Percentiles rank a stretch among this genome's conserved stretches.
phyloP scores from a whole-genome alignment of 257 asterid genomes.

The Gardenia jasminoides region DNA sequence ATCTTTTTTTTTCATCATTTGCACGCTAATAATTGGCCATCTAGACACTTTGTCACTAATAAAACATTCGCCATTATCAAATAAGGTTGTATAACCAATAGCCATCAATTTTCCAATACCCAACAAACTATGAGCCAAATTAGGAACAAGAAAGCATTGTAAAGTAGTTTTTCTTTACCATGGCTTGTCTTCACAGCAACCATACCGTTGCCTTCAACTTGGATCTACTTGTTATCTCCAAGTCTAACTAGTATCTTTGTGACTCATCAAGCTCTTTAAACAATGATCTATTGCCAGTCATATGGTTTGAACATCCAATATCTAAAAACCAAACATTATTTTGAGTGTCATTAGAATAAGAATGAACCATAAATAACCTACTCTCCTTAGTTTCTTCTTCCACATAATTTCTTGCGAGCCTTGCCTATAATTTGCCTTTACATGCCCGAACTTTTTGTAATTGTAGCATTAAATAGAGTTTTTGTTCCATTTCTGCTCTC shows the following conservation, averaged over 20 bases:
- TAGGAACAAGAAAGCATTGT: constrained; percentile 17
- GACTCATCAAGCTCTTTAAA: neutral
- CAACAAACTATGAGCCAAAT: constrained; percentile 12
- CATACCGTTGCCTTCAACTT: constrained; percentile 14
- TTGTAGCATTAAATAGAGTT: constrained; percentile 1
- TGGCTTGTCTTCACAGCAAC: neutral
- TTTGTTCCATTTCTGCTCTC: neutral
- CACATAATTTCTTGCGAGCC: neutral
- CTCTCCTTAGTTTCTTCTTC: neutral
- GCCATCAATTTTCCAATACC: constrained; percentile 23
- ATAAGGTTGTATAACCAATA: neutral
- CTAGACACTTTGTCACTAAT: constrained; percentile 4
- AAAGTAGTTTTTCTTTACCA: neutral
- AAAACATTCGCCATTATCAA: constrained; percentile 6
- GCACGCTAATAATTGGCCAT: neutral
- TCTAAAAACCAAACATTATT: neutral
- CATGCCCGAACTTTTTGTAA: neutral
- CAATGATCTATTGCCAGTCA: neutral
- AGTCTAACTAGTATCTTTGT: neutral
- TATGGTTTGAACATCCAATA: neutral
- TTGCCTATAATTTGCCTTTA: neutral
- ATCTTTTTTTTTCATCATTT: constrained; percentile 1
- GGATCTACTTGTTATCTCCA: neutral
- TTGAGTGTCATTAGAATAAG: too few species aligned
- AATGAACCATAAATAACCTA: neutral